Evolutionary conservation across 2,329 filamentous ascomycete genomes (phyloP).

Genomic region (Sporothrix brunneoviolacea): DNA sequence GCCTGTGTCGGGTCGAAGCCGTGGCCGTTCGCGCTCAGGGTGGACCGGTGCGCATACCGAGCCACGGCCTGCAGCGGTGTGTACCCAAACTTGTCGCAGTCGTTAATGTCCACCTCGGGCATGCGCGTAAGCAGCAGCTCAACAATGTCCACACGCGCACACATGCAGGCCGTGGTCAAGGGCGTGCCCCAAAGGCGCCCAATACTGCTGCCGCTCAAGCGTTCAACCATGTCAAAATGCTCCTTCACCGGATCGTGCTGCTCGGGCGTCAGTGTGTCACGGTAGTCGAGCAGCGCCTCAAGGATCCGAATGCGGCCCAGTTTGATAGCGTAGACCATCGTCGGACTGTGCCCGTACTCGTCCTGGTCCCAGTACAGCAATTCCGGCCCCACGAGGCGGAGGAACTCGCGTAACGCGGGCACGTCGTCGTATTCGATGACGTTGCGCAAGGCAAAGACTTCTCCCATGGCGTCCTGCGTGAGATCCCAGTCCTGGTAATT

Average conservation of each 20-base stretch:
- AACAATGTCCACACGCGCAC: constrained; percentile 3
- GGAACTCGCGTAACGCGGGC: background rate
- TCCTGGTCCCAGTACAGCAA: background rate
- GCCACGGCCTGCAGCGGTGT: background rate
- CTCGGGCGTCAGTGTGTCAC: background rate
- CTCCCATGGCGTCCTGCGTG: background rate
- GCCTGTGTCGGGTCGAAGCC: no score
- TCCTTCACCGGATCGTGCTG: no score
- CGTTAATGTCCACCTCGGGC: constrained; percentile 6
- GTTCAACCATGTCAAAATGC: no score
- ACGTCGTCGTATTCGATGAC: background rate
- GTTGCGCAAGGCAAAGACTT: background rate
- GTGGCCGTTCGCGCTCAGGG: background rate
- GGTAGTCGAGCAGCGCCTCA: background rate
- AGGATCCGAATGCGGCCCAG: background rate
- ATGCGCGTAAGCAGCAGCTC: constrained; percentile 1
- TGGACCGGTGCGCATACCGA: background rate
- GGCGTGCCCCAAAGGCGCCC: background rate
- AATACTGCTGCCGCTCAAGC: background rate
- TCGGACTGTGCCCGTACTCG: background rate
- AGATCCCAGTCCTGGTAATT: background rate
- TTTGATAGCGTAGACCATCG: background rate
- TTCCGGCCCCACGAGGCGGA: background rate
- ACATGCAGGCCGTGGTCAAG: constrained; percentile 2
- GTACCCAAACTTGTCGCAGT: background rate